These are phyloP conservation scores for Amborella trichopoda DNA, from an alignment of 164 flowering plant genomes.

Conservation along the genomic window DNA sequence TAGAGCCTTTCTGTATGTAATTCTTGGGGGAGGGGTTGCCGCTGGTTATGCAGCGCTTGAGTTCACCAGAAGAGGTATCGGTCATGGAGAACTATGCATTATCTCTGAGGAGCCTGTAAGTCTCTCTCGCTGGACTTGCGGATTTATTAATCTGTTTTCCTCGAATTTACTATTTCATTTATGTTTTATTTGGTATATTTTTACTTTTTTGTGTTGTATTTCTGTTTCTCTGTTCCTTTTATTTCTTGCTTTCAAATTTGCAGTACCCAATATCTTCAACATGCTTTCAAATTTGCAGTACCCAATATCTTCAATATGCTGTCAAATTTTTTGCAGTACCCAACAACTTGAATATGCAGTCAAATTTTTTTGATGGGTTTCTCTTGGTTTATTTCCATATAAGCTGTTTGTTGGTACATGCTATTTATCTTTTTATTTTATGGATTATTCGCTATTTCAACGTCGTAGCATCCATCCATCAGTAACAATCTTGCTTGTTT, in stretches of 20 bases:
- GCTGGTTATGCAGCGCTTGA: conserved; percentile 98
- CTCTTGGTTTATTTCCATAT: too few species aligned
- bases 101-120: conserved; percentile 85
- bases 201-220: neutral
- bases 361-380: too few species aligned
- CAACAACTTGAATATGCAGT: too few species aligned
- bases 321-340: too few species aligned
- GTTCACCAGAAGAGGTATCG: conserved; percentile 60
- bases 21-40: conserved; percentile 93
- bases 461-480: too few species aligned
- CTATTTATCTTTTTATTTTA: too few species aligned
- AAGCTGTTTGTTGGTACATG: too few species aligned
- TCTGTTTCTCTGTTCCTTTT: neutral
- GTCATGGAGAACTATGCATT: conserved; percentile 85
- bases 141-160: neutral
- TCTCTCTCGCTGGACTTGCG: conserved; percentile 1
- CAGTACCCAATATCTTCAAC: too few species aligned
- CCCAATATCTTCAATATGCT: too few species aligned
- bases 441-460: too few species aligned
- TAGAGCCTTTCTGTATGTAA: conserved; percentile 86
- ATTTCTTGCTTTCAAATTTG: neutral
- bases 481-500: too few species aligned
- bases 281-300: too few species aligned
- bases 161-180: neutral
- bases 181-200: neutral